Evolutionary conservation across 176 grass and related monocot genomes (phyloP).

Genomic region (Puccinellia tenuiflora): DNA sequence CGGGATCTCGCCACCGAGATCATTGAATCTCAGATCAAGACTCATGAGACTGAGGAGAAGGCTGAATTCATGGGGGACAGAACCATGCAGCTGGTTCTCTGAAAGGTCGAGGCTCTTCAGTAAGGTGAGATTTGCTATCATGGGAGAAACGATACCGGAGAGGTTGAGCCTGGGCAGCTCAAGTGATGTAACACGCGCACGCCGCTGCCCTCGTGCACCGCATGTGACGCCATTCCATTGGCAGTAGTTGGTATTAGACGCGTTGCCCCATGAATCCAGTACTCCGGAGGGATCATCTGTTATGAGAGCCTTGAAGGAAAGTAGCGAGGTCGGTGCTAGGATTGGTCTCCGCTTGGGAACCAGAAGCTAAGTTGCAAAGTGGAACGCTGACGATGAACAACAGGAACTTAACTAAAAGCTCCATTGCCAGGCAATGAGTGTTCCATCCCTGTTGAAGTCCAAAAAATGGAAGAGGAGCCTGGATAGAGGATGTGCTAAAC

Average conservation of each 20-base stretch:
- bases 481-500: too few relatives aligned
- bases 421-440: neutral
- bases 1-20: too few relatives aligned
- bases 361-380: neutral
- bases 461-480: too few relatives aligned
- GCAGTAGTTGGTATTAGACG: neutral
- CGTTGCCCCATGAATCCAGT: neutral
- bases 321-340: neutral
- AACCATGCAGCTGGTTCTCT: too few relatives aligned
- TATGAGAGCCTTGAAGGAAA: constrained; percentile 1
- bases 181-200: neutral
- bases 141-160: neutral
- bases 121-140: neutral
- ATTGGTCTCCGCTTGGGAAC: constrained; percentile 4
- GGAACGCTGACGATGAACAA: neutral
- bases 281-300: neutral
- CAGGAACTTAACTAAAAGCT: neutral
- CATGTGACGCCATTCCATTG: neutral
- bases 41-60: neutral
- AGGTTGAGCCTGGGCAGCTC: neutral
- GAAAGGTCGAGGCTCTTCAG: neutral
- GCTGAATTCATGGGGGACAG: neutral
- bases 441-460: too few relatives aligned
- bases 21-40: too few relatives aligned
- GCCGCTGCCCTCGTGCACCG: neutral